Evolutionary conservation across 108 stramenopile species (phyloP), one percentile per base, ranked within the genome.

Genomic region (Pseudonitzschia multiseries): DNA sequence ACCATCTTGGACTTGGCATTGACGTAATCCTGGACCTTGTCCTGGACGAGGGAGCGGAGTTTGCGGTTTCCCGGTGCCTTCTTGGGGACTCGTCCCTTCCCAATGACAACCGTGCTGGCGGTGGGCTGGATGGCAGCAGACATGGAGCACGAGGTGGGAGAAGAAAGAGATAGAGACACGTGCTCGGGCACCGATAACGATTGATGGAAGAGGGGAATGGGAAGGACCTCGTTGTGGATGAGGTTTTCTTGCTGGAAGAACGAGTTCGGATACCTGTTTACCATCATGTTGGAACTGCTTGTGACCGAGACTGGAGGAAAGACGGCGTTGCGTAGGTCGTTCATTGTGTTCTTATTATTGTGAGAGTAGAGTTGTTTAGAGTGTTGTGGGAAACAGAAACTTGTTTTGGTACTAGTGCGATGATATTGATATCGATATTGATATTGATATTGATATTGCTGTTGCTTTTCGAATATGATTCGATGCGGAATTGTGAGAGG

Each of bases 31-130:
- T 74, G 21, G 18, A 68, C 40, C 22, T 41, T 31, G 8, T 43
- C 48, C 28, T 41, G 54, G 6, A 74, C 73, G 22, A 74, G 21
- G 13, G 50, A 15, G 0, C 66, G 65, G 3, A 74, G 42, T 4
- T 65, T 40, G 0, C 28, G 41, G 46, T 74, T 74, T 31, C 73
- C 73, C 20, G 65, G 65, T 0, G 65, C 53, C 17, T 66, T 56
- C 28, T 53, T 48, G n/a, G 66, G 65, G 21, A 67, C 46, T 41
- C 52, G 33, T 8, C 73, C 73, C 41, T 68, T 66, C 12, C 73
- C 73, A 59, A 74, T 74, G 29, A 74, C 73, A 13, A 56, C 54
- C 1, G 54, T 56, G 26, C 54, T 56, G 3, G 54, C n/a, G 26
- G 54, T 56, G 24, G 54, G 54, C 9, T 20, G 9, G 20, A 56